Evolutionary conservation across 176 grass and related monocot genomes (phyloP).

Genomic region (Poa pratensis): DNA sequence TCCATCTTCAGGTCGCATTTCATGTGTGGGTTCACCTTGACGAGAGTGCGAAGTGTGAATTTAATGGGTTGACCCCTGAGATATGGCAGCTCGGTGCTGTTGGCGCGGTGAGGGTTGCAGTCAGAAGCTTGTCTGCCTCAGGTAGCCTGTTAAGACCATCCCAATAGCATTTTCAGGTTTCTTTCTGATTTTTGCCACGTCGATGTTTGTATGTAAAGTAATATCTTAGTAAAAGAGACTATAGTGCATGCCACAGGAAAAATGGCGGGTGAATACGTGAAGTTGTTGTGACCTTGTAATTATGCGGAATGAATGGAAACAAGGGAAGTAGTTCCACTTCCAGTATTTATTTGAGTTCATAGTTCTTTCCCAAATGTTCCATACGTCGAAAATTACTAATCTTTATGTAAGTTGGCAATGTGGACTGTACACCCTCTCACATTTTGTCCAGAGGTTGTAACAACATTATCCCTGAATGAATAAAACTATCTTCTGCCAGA

Average conservation of each 20-base stretch:
- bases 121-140: conserved; percentile 71
- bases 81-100: conserved; percentile 87
- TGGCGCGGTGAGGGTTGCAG: conserved; percentile 79
- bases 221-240: conserved; percentile 11
- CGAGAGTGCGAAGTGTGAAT: conserved; percentile 55
- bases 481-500: neutral
- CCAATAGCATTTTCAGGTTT: conserved; percentile 29
- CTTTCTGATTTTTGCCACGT: neutral
- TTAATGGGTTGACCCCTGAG: conserved; percentile 58
- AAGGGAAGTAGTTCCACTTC: neutral
- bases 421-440: neutral
- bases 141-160: conserved; percentile 65
- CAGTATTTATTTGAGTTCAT: neutral
- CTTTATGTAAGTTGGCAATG: neutral
- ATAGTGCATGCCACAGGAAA: conserved; percentile 22
- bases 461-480: neutral
- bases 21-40: conserved; percentile 82
- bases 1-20: conserved; percentile 64
- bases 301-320: conserved; percentile 11
- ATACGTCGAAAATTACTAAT: neutral
- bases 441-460: neutral
- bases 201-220: conserved; percentile 50
- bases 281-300: conserved; percentile 26
- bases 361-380: neutral
- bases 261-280: conserved; percentile 18